Evolutionary conservation across 805 yeast species (phyloP).

Genomic region (Kodamaea fukazawae): DNA sequence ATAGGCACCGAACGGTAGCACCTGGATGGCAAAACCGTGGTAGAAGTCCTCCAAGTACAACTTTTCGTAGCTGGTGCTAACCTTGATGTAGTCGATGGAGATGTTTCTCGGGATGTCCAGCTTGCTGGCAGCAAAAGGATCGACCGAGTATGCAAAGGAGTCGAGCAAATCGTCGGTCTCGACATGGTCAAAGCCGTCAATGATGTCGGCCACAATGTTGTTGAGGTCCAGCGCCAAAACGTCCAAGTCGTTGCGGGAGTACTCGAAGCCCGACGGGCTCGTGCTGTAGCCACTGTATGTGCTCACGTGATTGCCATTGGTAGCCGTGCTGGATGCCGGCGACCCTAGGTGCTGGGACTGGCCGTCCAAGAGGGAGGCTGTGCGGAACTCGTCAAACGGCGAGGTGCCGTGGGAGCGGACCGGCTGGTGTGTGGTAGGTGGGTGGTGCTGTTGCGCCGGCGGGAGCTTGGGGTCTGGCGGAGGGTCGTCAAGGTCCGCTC

Average conservation of each 20-base stretch:
- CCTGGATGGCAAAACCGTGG: constrained; percentile 34
- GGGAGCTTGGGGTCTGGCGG: too few relatives aligned
- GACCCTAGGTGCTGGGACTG: not conserved
- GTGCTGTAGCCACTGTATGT: not conserved
- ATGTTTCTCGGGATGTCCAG: constrained; percentile 24
- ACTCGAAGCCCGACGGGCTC: constrained; percentile 6
- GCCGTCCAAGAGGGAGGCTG: too few relatives aligned
- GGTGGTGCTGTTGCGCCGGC: not conserved
- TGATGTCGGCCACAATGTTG: constrained; percentile 37
- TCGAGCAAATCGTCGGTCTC: constrained; percentile 4
- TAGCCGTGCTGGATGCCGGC: not conserved
- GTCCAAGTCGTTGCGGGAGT: constrained; percentile 32
- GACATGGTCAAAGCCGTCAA: constrained; percentile 4
- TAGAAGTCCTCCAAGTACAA: constrained; percentile 38
- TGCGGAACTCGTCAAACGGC: not conserved
- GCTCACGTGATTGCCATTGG: not conserved
- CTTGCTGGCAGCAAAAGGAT: not conserved
- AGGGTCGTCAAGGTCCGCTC: too few relatives aligned
- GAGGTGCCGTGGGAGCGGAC: too few relatives aligned
- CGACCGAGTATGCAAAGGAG: constrained; percentile 2
- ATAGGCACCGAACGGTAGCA: constrained; percentile 38
- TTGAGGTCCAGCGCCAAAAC: constrained; percentile 38
- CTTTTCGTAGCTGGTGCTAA: constrained; percentile 26
- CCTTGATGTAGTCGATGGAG: constrained; percentile 28
- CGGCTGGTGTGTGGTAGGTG: not conserved